Base-by-base conservation (phyloP, 108 stramenopile species). In the Phaeodactylum tricornutum region DNA sequence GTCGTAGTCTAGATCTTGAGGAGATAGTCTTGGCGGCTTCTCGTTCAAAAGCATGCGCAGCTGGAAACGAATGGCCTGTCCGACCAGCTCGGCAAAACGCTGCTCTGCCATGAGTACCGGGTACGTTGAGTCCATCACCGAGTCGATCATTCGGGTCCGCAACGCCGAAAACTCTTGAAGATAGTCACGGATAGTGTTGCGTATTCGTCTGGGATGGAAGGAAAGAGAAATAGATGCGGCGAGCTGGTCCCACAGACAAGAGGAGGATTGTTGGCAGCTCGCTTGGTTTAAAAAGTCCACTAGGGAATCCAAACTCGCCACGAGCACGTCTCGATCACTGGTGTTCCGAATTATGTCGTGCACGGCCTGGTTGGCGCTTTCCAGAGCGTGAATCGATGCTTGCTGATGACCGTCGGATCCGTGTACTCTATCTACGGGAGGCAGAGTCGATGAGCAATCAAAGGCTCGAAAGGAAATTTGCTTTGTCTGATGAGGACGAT, bases 401-500 rank as follows among this genome's bases (percentile, higher is more conserved):
- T 46, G 5, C 21, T 46, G 45, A 24, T 27, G 14, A 4, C 14
- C 21, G 7, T 20, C 45, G 24, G 45, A 46, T 23, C 45, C 45
- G 23, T 46, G 25, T 22, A 46, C 45, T 14, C 45, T n/a, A 14
- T 46, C 45, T n/a, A 46, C 26, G 6, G 45, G 45, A 6, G 45
- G 45, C 14, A 46, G 22, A 4, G 45, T 27, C 14, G 17, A 15
- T 8, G 45, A 46, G 27, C 21, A 46, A 26, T 46, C 45, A 24
- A 46, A 46, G 4, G 8, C 21, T 26, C 45, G 27, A 46, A 46
- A 46, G 25, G n/a, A 4, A 24, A 46, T 20, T 4, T 20, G 23
- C 21, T 46, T 46, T 5, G 7, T 14, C 28, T 46, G 4, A 20
- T 46, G n/a, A 8, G 22, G 22, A 34, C 11, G 14, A 14, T 34